Percentiles rank a stretch among this genome's conserved stretches.
phyloP scores from a whole-genome alignment of 345 rosid genomes.

The Syzygium aqueum region DNA sequence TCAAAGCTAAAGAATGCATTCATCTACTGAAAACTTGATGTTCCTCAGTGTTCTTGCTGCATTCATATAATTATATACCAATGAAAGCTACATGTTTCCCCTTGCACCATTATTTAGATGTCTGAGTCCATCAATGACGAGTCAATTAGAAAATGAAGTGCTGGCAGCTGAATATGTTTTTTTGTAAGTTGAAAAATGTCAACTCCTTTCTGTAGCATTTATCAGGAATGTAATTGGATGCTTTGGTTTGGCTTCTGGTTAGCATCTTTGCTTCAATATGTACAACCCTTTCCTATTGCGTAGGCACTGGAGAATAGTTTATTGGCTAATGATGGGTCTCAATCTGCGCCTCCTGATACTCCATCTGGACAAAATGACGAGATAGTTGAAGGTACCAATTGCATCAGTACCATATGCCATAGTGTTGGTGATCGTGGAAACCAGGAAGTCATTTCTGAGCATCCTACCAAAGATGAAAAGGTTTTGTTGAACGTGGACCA shows the following conservation, averaged over 20 bases:
- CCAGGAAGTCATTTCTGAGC: background rate
- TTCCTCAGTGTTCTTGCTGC: background rate
- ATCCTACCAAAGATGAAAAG: background rate
- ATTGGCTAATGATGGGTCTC: slow-evolving; percentile 19
- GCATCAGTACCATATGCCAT: background rate
- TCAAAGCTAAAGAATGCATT: background rate
- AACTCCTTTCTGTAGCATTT: background rate
- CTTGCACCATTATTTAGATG: background rate
- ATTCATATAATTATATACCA: background rate
- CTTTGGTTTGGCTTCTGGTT: background rate
- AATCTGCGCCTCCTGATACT: slow-evolving; percentile 7
- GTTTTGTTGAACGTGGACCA: background rate
- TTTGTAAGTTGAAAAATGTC: background rate
- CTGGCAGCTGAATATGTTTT: background rate
- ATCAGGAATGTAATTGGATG: background rate
- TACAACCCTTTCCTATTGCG: background rate
- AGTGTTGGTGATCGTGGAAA: background rate
- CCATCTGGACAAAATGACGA: slow-evolving; percentile 3
- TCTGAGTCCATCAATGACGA: background rate
- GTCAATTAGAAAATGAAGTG: background rate
- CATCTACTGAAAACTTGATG: background rate
- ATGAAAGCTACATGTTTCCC: background rate
- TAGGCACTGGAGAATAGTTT: slow-evolving; percentile 32
- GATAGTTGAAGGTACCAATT: background rate
- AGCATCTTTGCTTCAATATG: background rate